phyloP scores from a whole-genome alignment of 179 eudicot genomes.

The Drosera spatulata region DNA sequence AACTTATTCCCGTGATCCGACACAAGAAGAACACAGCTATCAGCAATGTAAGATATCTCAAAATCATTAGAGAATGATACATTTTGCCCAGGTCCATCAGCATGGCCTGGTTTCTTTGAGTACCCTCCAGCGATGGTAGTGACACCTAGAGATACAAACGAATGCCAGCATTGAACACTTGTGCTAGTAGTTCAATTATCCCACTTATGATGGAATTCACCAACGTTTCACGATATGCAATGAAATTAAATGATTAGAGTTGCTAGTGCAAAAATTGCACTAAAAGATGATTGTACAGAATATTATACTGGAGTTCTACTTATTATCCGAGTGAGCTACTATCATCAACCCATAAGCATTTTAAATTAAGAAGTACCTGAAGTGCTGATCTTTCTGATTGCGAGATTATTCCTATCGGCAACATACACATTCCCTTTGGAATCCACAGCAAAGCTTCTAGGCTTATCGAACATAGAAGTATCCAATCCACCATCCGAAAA shows the following conservation, averaged over 20 bases:
- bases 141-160: slow-evolving; percentile 34
- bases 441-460: slow-evolving; percentile 68
- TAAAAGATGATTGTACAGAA: too few relatives aligned
- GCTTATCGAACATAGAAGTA: slow-evolving; percentile 44
- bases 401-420: slow-evolving; percentile 47
- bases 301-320: too few relatives aligned
- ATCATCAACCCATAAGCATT: not conserved
- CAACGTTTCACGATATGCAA: too few relatives aligned
- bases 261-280: too few relatives aligned
- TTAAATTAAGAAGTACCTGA: slow-evolving; percentile 31
- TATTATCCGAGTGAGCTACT: not conserved
- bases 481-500: slow-evolving; percentile 50
- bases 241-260: too few relatives aligned
- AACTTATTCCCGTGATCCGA: slow-evolving; percentile 55
- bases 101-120: slow-evolving; percentile 26
- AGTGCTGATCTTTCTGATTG: slow-evolving; percentile 55
- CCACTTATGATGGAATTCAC: too few relatives aligned
- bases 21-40: slow-evolving; percentile 54
- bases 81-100: slow-evolving; percentile 57
- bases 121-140: slow-evolving; percentile 73
- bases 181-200: too few relatives aligned
- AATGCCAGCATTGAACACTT: not conserved
- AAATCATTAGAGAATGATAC: slow-evolving; percentile 54
- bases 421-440: slow-evolving; percentile 55
- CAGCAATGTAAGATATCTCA: slow-evolving; percentile 50